A percentile compares a stretch with the other conserved stretches of the same genome.
Evolutionary conservation across 1,284 basidiomycete species (phyloP).

Genomic region (Puccinia coronata): DNA sequence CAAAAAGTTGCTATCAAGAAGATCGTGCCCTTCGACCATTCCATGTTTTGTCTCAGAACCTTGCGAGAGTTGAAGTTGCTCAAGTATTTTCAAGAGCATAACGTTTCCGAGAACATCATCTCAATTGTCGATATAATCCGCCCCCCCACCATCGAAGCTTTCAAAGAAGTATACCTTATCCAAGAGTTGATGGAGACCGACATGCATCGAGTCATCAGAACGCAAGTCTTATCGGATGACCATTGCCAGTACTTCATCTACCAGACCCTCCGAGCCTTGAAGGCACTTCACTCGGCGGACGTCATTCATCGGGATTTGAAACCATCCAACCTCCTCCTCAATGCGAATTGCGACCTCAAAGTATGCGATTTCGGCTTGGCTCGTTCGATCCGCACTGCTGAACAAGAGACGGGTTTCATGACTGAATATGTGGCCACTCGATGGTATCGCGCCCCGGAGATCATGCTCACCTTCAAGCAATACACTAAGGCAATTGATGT

Average conservation of each 20-base stretch:
- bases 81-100: constrained; percentile 65
- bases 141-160: constrained; percentile 79
- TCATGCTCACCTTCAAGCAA: constrained; percentile 69
- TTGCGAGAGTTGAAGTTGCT: constrained; percentile 74
- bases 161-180: constrained; percentile 91
- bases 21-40: constrained; percentile 82
- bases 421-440: constrained; percentile 93
- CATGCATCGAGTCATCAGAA: constrained; percentile 80
- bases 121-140: constrained; percentile 93
- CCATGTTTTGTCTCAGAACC: constrained; percentile 82
- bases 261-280: constrained; percentile 87
- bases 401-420: constrained; percentile 76
- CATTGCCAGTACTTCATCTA: constrained; percentile 72
- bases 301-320: constrained; percentile 95
- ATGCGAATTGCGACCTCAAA: constrained; percentile 94
- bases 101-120: constrained; percentile 65
- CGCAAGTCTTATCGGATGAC: constrained; percentile 70
- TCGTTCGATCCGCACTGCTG: constrained; percentile 60
- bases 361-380: constrained; percentile 94
- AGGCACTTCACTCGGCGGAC: constrained; percentile 88
- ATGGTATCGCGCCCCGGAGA: constrained; percentile 95
- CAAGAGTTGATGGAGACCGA: constrained; percentile 76
- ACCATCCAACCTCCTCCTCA: constrained; percentile 89
- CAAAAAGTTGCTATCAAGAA: constrained; percentile 61
- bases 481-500: constrained; percentile 57